Evolutionary conservation across 78 protist genomes (phyloP), one percentile per base, ranked within the genome.

Genomic region (Speleostelium caveatum): DNA sequence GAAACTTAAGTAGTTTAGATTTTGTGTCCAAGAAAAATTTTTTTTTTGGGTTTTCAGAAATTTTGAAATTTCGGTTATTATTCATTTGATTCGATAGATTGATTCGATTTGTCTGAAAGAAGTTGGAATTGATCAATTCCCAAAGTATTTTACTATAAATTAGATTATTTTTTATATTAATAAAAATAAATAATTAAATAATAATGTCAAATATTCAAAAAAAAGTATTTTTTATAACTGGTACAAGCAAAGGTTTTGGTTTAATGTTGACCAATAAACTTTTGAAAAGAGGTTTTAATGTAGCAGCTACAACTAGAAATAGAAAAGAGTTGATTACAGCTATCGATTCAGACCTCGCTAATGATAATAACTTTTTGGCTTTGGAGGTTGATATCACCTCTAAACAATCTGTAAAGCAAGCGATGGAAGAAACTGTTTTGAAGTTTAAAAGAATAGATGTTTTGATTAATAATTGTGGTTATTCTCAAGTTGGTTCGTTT

Each of bases 251-350:
- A 62, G 53, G 53, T 24, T 22, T 76, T 26, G 86, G 86, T 0
- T 63, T 76, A 33, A 6, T 1, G 14, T 45, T 63, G 22, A 68
- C 59, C 0, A 76, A 33, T 33, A 26, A 49, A 26, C 28, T 36
- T 8, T 49, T 75, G 3, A 19, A 39, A 19, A 62, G 32, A 8
- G 87, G 87, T 14, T 39, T 35, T 51, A 55, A 49, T 22, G 74
- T 63, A 1, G 87, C 73, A 6, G 42, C 71, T n/a, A 78, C 87
- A 4, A 51, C 67, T 35, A 42, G 87, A 33, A 59, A 78, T 55
- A 36, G 21, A 33, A n/a, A 63, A 65, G 63, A 51, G 26, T 24
- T 78, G 4, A 32, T 41, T 8, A 45, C n/a, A n/a, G n/a, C n/a
- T n/a, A n/a, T n/a, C n/a, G n/a, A n/a, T n/a, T n/a, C n/a, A n/a